Percentiles rank a stretch among this genome's conserved stretches.
Evolutionary conservation across 208 protist genomes (phyloP).

Genomic region (Acanthamoeba culbertsoni): DNA sequence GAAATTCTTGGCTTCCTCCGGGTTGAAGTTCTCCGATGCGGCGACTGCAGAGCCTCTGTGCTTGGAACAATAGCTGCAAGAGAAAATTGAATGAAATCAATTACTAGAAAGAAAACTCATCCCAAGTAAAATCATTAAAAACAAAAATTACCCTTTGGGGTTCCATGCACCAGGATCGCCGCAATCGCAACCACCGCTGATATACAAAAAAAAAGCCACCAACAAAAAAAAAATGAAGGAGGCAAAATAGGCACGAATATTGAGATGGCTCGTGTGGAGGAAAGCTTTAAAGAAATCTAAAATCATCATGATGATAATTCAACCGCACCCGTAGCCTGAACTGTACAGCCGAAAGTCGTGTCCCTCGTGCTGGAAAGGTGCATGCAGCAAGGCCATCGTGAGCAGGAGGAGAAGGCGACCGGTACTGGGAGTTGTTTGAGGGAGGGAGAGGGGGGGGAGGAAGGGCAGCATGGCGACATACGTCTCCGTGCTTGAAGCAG

Average conservation of each 20-base stretch:
- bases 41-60: background rate
- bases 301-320: background rate
- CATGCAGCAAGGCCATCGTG: background rate
- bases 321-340: constrained; percentile 30
- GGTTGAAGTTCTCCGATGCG: background rate
- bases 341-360: constrained; percentile 34
- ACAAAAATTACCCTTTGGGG: background rate
- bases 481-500: constrained; percentile 51
- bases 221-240: too few relatives aligned
- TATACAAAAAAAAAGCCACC: too few relatives aligned
- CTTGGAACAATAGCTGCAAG: background rate
- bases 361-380: constrained; percentile 27
- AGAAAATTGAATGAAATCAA: background rate
- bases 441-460: background rate
- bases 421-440: too few relatives aligned
- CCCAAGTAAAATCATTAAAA: background rate
- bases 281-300: too few relatives aligned
- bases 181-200: constrained; percentile 37
- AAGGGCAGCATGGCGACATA: too few relatives aligned
- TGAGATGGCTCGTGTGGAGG: too few relatives aligned
- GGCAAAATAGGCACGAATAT: too few relatives aligned
- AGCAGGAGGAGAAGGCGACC: too few relatives aligned
- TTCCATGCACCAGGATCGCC: constrained; percentile 31
- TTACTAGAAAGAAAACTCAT: background rate
- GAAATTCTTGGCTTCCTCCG: background rate